Conservation (phyloP, 805 yeast genomes). For the Candida suzukii region DNA sequence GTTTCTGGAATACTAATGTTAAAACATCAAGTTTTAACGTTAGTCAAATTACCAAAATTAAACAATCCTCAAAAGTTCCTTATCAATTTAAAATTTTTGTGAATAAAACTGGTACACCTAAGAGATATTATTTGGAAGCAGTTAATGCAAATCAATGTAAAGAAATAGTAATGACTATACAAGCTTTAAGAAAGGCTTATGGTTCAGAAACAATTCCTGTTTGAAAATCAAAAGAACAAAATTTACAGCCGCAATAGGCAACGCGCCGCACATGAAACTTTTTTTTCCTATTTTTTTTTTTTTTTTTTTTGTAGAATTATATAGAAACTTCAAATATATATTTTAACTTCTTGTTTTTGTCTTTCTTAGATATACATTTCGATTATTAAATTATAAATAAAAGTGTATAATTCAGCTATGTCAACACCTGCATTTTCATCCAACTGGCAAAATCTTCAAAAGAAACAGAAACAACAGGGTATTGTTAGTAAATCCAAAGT, state of each 20-base stretch:
- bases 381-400: no score
- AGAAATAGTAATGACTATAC: conserved; percentile 71
- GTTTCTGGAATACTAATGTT: conserved; percentile 50
- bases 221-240: no score
- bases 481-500: no score
- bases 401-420: no score
- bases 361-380: no score
- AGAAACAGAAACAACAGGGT: conserved; percentile 7
- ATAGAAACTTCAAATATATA: no score
- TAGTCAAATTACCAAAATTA: conserved; percentile 65
- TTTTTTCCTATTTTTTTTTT: no score
- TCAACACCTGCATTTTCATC: conserved; percentile 7
- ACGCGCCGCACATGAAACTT: no score
- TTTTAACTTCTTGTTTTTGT: no score
- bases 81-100: conserved; percentile 77
- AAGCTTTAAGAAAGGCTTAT: conserved; percentile 49
- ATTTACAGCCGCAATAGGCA: no score
- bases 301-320: no score
- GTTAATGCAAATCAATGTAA: conserved; percentile 48
- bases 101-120: conserved; percentile 58
- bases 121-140: conserved; percentile 86
- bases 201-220: conserved; percentile 3
- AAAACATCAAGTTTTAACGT: conserved; percentile 86
- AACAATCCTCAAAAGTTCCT: conserved; percentile 71
- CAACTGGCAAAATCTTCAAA: conserved; percentile 15